These are phyloP conservation scores for Aegilops speltoides DNA, from an alignment of 176 grass and related monocot genomes.

Conservation along the genomic window DNA sequence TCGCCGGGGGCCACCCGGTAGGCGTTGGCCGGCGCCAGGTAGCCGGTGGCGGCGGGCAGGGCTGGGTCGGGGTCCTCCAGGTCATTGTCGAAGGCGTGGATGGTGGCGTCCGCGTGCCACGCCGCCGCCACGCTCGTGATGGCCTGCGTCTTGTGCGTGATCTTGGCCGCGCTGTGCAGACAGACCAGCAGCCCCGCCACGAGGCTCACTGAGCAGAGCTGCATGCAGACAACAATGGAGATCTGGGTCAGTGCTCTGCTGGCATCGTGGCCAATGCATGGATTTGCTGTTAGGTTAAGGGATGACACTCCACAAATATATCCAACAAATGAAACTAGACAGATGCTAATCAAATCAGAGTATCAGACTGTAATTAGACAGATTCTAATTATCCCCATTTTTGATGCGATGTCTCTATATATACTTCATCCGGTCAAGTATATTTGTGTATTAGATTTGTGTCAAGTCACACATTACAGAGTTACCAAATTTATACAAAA, in stretches of 20 bases:
- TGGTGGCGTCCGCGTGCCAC: conserved; percentile 84
- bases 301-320: neutral
- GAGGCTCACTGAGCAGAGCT: conserved; percentile 66
- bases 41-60: conserved; percentile 22
- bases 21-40: conserved; percentile 37
- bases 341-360: no score
- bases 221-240: neutral
- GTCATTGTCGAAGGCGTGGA: conserved; percentile 53
- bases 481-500: no score
- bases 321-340: neutral
- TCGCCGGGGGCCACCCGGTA: conserved; percentile 27
- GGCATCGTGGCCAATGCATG: neutral
- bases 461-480: no score
- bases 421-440: no score
- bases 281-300: neutral
- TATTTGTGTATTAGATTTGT: no score
- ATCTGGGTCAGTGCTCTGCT: neutral
- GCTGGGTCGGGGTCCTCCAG: conserved; percentile 41
- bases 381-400: no score
- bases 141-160: conserved; percentile 93
- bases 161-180: conserved; percentile 81
- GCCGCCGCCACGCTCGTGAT: conserved; percentile 78
- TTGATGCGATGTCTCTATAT: no score
- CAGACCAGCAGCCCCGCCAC: conserved; percentile 70
- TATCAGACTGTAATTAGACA: neutral